These are phyloP conservation scores for Boletus rubescentipes DNA, from an alignment of 768 basidiomycete species.

Conservation along the genomic window DNA sequence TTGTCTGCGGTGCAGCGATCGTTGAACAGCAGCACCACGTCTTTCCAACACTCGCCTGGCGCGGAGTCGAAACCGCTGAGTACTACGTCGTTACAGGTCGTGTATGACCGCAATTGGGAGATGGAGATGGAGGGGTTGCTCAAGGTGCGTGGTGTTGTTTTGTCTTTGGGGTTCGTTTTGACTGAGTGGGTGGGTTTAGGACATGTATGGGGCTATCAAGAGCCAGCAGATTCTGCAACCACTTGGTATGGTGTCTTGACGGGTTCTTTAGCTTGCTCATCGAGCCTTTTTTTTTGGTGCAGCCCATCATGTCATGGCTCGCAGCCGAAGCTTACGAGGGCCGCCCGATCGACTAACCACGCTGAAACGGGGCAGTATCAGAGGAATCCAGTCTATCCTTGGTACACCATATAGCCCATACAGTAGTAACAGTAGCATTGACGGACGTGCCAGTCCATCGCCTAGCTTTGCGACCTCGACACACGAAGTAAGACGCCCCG, in stretches of 20 bases:
- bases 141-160: slow-evolving; percentile 52
- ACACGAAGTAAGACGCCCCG: slow-evolving; percentile 57
- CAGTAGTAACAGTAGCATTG: slow-evolving; percentile 78
- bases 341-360: slow-evolving; percentile 71
- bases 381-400: slow-evolving; percentile 82
- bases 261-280: slow-evolving; percentile 54
- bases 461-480: slow-evolving; percentile 89
- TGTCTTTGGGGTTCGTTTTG: neutral
- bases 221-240: slow-evolving; percentile 89
- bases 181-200: slow-evolving; percentile 43
- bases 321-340: slow-evolving; percentile 71
- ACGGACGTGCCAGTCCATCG: slow-evolving; percentile 91
- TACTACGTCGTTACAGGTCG: slow-evolving; percentile 34
- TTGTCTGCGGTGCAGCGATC: slow-evolving; percentile 38
- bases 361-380: slow-evolving; percentile 88
- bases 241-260: slow-evolving; percentile 42
- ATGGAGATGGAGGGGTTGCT: slow-evolving; percentile 81
- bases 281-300: slow-evolving; percentile 49
- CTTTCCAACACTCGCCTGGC: slow-evolving; percentile 53
- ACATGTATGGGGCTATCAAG: slow-evolving; percentile 94
- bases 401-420: slow-evolving; percentile 74
- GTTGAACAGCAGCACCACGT: slow-evolving; percentile 62
- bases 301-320: slow-evolving; percentile 43
- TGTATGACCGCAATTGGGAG: slow-evolving; percentile 77
- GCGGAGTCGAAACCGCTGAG: slow-evolving; percentile 38